Evolutionary conservation across 2,329 filamentous ascomycete genomes (phyloP).

Genomic region (Periglandula ipomoeae): DNA sequence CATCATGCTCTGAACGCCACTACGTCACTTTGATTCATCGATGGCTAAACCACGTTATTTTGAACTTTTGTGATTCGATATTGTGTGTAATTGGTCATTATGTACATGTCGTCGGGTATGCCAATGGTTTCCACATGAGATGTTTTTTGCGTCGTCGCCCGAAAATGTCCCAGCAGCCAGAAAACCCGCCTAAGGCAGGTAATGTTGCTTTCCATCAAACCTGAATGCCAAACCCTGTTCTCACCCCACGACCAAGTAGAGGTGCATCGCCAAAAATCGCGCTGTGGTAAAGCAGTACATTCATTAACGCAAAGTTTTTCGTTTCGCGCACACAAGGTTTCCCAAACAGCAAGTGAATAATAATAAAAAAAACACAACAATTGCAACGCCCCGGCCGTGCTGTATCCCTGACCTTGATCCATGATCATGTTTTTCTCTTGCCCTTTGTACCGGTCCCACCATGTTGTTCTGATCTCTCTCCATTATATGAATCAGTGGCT

Average conservation of each 20-base stretch:
- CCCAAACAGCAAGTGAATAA: neutral
- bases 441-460: neutral
- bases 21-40: neutral
- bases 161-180: neutral
- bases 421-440: neutral
- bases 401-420: neutral
- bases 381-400: neutral
- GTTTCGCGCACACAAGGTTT: neutral
- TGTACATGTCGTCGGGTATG: neutral
- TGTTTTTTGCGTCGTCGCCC: neutral
- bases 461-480: neutral
- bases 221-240: too few relatives aligned
- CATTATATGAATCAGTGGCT: neutral
- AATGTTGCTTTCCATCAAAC: neutral
- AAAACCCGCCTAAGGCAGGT: neutral
- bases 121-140: neutral
- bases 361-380: neutral
- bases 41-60: neutral
- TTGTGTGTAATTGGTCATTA: neutral
- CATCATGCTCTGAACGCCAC: neutral
- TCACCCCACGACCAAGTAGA: too few relatives aligned
- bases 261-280: too few relatives aligned
- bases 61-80: neutral
- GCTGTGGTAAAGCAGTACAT: too few relatives aligned
- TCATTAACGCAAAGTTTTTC: neutral